These are phyloP conservation scores for Candida tropicalis DNA, from an alignment of 1,139 yeast species.

Conservation along the genomic window DNA sequence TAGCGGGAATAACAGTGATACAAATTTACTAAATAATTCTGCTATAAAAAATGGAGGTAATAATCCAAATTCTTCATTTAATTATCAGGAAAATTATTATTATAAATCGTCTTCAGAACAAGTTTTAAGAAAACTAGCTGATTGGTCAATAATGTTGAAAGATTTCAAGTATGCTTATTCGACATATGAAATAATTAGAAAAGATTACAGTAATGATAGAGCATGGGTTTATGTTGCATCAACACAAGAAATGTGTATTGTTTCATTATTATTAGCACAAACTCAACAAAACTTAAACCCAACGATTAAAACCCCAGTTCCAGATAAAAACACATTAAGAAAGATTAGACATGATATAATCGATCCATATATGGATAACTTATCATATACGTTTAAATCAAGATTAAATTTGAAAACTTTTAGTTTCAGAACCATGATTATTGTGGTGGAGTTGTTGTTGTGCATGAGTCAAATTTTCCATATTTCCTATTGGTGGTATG, in stretches of 20 bases:
- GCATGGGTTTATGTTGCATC: conserved; percentile 87
- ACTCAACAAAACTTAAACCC: conserved; percentile 35
- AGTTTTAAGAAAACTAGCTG: conserved; percentile 79
- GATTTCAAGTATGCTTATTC: conserved; percentile 87
- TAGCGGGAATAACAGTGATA: conserved; percentile 18
- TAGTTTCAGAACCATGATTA: conserved; percentile 49
- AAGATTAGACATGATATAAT: conserved; percentile 63
- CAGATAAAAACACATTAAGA: conserved; percentile 54
- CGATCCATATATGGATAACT: conserved; percentile 68
- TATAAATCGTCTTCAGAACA: conserved; percentile 70
- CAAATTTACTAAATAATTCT: conserved; percentile 12
- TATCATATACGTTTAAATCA: conserved; percentile 54
- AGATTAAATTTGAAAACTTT: conserved; percentile 65
- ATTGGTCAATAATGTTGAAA: conserved; percentile 86
- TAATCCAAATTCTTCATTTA: conserved; percentile 25
- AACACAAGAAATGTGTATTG: conserved; percentile 83
- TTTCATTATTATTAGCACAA: conserved; percentile 70
- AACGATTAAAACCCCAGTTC: conserved; percentile 16
- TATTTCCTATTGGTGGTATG: conserved; percentile 53
- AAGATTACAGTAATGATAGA: conserved; percentile 76
- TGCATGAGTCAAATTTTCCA: conserved; percentile 42
- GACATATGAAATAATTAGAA: conserved; percentile 79
- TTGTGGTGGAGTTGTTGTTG: conserved; percentile 57
- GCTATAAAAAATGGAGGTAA: conserved; percentile 4
- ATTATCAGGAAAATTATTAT: conserved; percentile 55